A percentile compares a stretch with the other conserved stretches of the same genome.
These are phyloP conservation scores for Mesembryanthemum crystallinum DNA, from an alignment of 148 eudicot genomes.

Conservation along the genomic window DNA sequence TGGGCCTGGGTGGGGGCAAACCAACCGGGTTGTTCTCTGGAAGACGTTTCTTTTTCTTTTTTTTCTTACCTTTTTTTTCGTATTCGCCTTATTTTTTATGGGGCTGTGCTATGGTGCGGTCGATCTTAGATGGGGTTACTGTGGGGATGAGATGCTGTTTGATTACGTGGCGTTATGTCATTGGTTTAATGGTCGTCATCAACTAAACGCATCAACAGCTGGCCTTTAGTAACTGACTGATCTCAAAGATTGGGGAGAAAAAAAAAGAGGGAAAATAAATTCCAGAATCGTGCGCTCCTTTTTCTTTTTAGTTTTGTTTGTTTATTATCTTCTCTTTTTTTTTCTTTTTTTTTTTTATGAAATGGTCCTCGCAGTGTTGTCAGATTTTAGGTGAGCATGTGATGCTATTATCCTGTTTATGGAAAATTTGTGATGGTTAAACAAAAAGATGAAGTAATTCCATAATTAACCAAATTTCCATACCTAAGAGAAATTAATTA, in stretches of 20 bases:
- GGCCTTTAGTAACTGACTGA: neutral
- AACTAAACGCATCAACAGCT: slow-evolving; percentile 14
- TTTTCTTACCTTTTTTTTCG: slow-evolving; percentile 1
- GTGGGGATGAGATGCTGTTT: slow-evolving; percentile 7
- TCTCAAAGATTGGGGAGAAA: neutral
- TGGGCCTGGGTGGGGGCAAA: slow-evolving; percentile 27
- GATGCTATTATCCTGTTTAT: neutral
- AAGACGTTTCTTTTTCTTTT: slow-evolving; percentile 19
- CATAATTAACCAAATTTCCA: too few species aligned
- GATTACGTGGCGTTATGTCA: slow-evolving; percentile 3
- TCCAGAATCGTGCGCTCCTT: slow-evolving; percentile 20
- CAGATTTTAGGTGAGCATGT: slow-evolving; percentile 16
- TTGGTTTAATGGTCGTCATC: slow-evolving; percentile 22
- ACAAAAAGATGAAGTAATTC: too few species aligned
- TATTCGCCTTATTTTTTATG: neutral
- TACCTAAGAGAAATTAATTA: too few species aligned
- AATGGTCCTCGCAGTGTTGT: slow-evolving; percentile 6
- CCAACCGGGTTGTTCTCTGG: slow-evolving; percentile 12
- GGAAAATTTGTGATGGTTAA: neutral
- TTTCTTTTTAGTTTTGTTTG: too few species aligned
- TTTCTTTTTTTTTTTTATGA: neutral
- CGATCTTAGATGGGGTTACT: neutral
- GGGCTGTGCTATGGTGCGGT: slow-evolving; percentile 13
- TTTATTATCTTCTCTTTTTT: slow-evolving; percentile 1
- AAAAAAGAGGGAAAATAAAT: slow-evolving; percentile 9